These are phyloP conservation scores for Dovyalis caffra DNA, from an alignment of 345 rosid genomes.

Conservation along the genomic window DNA sequence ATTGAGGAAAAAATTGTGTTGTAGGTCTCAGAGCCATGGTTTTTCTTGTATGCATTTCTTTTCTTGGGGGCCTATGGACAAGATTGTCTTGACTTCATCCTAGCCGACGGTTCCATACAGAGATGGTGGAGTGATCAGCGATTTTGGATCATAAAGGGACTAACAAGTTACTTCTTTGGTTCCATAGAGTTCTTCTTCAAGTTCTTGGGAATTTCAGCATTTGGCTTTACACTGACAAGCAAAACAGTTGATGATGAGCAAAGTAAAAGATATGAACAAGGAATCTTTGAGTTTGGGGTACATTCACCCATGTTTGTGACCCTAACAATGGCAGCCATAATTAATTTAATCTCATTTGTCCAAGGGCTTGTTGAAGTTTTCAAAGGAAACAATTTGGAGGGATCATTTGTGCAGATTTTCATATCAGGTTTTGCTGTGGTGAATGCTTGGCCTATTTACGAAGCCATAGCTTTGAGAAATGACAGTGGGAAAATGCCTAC, in stretches of 20 bases:
- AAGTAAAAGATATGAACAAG: constrained; percentile 50
- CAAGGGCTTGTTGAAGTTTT: constrained; percentile 24
- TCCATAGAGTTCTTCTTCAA: constrained; percentile 43
- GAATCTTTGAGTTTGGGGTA: constrained; percentile 56
- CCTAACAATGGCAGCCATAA: constrained; percentile 39
- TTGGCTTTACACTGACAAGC: constrained; percentile 60
- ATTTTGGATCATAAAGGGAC: constrained; percentile 53
- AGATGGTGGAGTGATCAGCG: constrained; percentile 82
- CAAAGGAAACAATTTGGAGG: constrained; percentile 21
- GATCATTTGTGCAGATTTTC: constrained; percentile 34
- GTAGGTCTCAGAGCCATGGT: constrained; percentile 65
- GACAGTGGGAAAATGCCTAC: constrained; percentile 55
- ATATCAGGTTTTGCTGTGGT: constrained; percentile 39
- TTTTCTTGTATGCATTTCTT: constrained; percentile 54
- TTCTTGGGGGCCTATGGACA: constrained; percentile 60
- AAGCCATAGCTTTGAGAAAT: constrained; percentile 52
- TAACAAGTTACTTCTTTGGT: constrained; percentile 44
- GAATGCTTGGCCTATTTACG: constrained; percentile 61
- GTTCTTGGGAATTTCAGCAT: constrained; percentile 41
- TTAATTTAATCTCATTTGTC: constrained; percentile 42
- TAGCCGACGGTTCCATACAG: constrained; percentile 39
- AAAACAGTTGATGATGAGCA: constrained; percentile 52
- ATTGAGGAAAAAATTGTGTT: no score
- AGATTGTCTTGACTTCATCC: constrained; percentile 40
- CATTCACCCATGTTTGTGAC: constrained; percentile 55